These are phyloP conservation scores for Dioscorea cayenensis DNA, from an alignment of 116 monocot genomes.

Conservation along the genomic window DNA sequence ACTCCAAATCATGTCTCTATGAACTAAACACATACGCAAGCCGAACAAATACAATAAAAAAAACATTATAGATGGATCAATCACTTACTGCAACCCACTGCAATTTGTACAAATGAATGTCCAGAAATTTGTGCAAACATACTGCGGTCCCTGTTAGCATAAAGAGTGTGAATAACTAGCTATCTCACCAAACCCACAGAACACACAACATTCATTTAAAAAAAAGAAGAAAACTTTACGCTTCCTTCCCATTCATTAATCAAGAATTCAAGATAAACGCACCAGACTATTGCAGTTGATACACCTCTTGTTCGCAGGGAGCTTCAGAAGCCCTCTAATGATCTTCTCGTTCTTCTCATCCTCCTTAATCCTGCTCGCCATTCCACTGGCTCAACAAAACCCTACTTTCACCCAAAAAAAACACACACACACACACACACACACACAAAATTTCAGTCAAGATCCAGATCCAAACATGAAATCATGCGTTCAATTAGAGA, in stretches of 20 bases:
- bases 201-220: background rate
- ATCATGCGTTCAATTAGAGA: background rate
- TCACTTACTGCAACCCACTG: conserved; percentile 91
- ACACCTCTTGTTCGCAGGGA: conserved; percentile 70
- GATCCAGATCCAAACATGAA: background rate
- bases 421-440: no score
- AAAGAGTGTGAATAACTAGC: background rate
- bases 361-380: conserved; percentile 81
- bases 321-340: conserved; percentile 86
- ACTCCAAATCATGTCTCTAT: background rate
- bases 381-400: conserved; percentile 14
- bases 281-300: conserved; percentile 98
- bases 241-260: background rate
- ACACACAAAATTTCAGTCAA: background rate
- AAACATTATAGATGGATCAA: background rate
- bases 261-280: background rate
- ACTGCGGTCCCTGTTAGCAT: conserved; percentile 87
- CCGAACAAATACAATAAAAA: background rate
- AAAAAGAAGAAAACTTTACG: background rate
- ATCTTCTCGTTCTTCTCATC: conserved; percentile 96
- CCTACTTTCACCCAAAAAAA: background rate
- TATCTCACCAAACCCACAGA: background rate
- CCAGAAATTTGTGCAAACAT: conserved; percentile 97
- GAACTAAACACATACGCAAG: background rate
- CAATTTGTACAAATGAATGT: conserved; percentile 95